Evolutionary conservation across 2,329 filamentous ascomycete genomes (phyloP), one percentile per base, ranked within the genome.

Genomic region (Xylariomycetidae sp.): DNA sequence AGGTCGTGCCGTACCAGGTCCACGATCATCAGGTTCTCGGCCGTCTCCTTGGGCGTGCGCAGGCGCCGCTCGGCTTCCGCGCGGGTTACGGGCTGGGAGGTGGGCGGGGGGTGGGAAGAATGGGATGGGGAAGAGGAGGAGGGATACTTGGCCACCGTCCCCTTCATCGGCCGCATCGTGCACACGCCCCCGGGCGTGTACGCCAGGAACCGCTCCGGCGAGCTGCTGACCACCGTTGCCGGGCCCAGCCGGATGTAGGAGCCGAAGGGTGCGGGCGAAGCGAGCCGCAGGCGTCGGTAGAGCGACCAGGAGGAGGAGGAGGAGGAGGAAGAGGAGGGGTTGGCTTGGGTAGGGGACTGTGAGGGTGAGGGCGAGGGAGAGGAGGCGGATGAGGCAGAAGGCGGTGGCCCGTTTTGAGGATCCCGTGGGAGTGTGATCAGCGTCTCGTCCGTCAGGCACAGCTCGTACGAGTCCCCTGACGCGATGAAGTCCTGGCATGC

Each of bases 21-120:
- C 3, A 95, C 89, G 49, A 96, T 95, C 92, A 96, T 96, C 16
- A 96, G 72, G 53, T 96, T 96, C 64, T 96, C 90, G 0, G 90
- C 90, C 49, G 85, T 80, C 58, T 96, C 92, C 57, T 96, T 96
- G 15, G 85, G 82, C 0, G 85, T 74, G 37, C 82, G 76, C 10
- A 95, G 73, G 24, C 93, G 75, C 18, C 65, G 63, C 40, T 81
- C 77, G 1, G 90, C 89, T 49, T 84, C 73, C 5, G 70, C 73
- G n/a, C 83, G 67, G 0, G 82, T 92, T 23, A 82, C 56, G 0
- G 72, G 77, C 2, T 67, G 68, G 1, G 26, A 13, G 13, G 26
- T 6, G 8, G 8, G 8, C 20, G 20, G 20, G 20, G 8, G 8
- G 20, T 23, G 8, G 20, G 8, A 12, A 12, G 20, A 23, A 12